A percentile compares a stretch with the other conserved stretches of the same genome.
phyloP scores from a whole-genome alignment of 108 stramenopile genomes.

The Skeletonema potamos region DNA sequence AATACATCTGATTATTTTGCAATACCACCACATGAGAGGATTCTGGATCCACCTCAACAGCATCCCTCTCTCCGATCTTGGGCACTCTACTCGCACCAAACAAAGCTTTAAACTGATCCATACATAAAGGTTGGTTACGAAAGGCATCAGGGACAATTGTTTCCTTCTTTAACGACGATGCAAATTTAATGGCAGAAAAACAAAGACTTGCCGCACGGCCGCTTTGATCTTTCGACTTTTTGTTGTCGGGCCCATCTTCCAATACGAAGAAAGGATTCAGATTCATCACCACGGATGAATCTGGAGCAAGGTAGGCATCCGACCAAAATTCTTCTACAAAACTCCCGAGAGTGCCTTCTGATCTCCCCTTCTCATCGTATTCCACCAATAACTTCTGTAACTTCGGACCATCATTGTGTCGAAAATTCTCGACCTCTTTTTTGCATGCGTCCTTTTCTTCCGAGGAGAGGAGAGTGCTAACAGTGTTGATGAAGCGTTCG shows the following conservation, averaged over 20 bases:
- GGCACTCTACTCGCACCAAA: conserved; percentile 73
- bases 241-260: conserved; percentile 84
- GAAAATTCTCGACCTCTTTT: conserved; percentile 32
- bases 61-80: conserved; percentile 45
- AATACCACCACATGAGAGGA: conserved; percentile 74
- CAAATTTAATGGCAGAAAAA: conserved; percentile 76
- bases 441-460: conserved; percentile 41
- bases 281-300: conserved; percentile 79
- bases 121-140: conserved; percentile 74
- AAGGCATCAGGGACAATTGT: conserved; percentile 69
- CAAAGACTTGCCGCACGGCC: conserved; percentile 69
- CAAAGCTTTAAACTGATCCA: conserved; percentile 68
- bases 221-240: conserved; percentile 65
- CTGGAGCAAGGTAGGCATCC: conserved; percentile 84
- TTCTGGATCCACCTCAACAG: conserved; percentile 61
- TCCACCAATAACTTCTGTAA: conserved; percentile 70
- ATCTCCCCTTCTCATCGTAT: conserved; percentile 61
- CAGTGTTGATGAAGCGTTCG: conserved; percentile 48
- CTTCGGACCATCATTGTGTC: conserved; percentile 53
- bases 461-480: conserved; percentile 56
- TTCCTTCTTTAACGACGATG: conserved; percentile 63
- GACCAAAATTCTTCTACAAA: conserved; percentile 91
- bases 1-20: conserved; percentile 70
- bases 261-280: conserved; percentile 89
- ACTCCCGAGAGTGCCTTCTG: conserved; percentile 54